Percentiles rank a stretch among this genome's conserved stretches.
Evolutionary conservation across 108 stramenopile genomes (phyloP).

Genomic region (Skeletonema menzelii): DNA sequence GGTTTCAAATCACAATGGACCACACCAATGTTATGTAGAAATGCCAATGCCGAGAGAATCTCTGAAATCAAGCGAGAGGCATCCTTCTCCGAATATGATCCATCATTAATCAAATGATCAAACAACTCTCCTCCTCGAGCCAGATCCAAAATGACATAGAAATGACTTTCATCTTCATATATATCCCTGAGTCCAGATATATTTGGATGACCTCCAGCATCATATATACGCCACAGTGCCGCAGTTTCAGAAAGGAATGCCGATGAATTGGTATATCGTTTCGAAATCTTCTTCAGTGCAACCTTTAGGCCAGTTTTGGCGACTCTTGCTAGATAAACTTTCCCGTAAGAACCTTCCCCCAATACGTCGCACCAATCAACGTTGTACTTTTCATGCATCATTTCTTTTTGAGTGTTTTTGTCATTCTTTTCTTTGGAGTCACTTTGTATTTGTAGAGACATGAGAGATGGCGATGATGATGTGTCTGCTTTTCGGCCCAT

Average conservation of each 20-base stretch:
- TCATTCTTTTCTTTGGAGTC: neutral
- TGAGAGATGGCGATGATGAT: neutral
- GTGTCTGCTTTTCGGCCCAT: neutral
- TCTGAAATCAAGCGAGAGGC: constrained; percentile 66
- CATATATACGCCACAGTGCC: constrained; percentile 62
- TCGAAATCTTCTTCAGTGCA: constrained; percentile 57
- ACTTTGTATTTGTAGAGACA: neutral
- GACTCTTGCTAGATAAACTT: constrained; percentile 70
- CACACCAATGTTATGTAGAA: constrained; percentile 70
- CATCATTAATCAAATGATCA: constrained; percentile 71
- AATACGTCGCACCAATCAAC: constrained; percentile 77
- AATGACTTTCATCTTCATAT: constrained; percentile 57
- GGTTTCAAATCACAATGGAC: constrained; percentile 86
- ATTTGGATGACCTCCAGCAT: constrained; percentile 72
- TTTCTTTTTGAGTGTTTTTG: neutral
- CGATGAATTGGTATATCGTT: constrained; percentile 46
- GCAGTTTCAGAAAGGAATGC: constrained; percentile 53
- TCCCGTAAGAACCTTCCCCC: constrained; percentile 85
- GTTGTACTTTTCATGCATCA: constrained; percentile 60
- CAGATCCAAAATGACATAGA: constrained; percentile 77
- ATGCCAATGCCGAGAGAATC: constrained; percentile 73
- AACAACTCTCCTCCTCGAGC: constrained; percentile 81
- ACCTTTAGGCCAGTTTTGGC: constrained; percentile 67
- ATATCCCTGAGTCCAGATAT: constrained; percentile 68
- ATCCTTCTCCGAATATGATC: constrained; percentile 76